These are phyloP conservation scores for Mycena metata DNA, from an alignment of 768 basidiomycete genomes.

Conservation along the genomic window DNA sequence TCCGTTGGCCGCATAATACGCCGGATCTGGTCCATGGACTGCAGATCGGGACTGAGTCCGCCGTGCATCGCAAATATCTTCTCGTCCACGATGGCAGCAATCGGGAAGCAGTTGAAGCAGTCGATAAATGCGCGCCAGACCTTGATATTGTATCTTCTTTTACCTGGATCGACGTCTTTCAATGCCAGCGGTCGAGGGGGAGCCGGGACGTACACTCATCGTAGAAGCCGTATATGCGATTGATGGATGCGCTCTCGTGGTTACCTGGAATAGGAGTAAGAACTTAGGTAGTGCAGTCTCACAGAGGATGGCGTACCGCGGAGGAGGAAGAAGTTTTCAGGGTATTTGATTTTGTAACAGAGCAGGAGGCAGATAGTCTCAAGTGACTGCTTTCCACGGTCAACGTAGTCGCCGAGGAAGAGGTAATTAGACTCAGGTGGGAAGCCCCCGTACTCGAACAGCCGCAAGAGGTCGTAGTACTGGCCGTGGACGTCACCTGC, in stretches of 20 bases:
- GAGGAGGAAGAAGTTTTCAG: conserved; percentile 91
- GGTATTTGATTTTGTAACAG: conserved; percentile 58
- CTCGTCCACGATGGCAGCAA: conserved; percentile 99
- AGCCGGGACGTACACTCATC: conserved; percentile 44
- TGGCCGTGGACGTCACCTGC: conserved; percentile 89
- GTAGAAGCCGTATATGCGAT: conserved; percentile 75
- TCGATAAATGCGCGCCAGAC: conserved; percentile 99
- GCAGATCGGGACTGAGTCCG: conserved; percentile 95
- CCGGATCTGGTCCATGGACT: conserved; percentile 99
- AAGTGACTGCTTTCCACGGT: conserved; percentile 34
- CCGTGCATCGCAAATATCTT: conserved; percentile 99
- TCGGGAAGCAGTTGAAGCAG: conserved; percentile 99
- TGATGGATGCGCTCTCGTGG: conserved; percentile 90
- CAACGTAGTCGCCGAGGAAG: conserved; percentile 75
- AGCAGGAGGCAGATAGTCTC: conserved; percentile 35
- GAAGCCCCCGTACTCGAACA: conserved; percentile 90
- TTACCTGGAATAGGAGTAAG: conserved; percentile 49
- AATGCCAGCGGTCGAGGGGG: conserved; percentile 56
- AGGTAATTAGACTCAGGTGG: conserved; percentile 92
- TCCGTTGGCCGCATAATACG: conserved; percentile 99
- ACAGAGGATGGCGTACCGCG: conserved; percentile 55
- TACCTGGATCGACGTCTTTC: conserved; percentile 94
- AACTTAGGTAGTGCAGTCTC: too few species aligned
- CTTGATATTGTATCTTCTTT: conserved; percentile 99
- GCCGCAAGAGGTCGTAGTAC: conserved; percentile 85